Conservation (phyloP, 495 filamentous ascomycete species). For the Penicillium argentinense region DNA sequence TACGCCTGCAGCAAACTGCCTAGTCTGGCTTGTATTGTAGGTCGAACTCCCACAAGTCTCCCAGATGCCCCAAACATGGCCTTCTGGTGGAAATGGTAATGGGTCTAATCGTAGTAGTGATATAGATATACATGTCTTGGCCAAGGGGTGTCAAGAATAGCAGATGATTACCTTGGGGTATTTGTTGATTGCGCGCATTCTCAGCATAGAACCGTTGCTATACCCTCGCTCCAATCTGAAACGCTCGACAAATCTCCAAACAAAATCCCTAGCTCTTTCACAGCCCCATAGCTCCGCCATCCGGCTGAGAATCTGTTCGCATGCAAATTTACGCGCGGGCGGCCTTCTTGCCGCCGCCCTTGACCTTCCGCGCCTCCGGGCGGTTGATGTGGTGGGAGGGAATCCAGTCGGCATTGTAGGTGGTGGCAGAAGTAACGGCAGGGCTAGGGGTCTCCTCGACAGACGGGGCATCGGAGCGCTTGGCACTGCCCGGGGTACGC, state of each 20-base stretch:
- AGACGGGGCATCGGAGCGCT: constrained; percentile 63
- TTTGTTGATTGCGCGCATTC: constrained; percentile 28
- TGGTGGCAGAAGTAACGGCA: constrained; percentile 67
- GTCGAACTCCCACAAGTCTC: constrained; percentile 5
- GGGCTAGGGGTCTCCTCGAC: constrained; percentile 65
- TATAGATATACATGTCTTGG: constrained; percentile 40
- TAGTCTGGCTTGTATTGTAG: constrained; percentile 14
- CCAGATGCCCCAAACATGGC: too few relatives aligned
- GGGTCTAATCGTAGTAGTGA: too few relatives aligned
- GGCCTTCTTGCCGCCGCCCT: constrained; percentile 66
- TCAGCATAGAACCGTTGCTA: constrained; percentile 21
- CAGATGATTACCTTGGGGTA: too few relatives aligned
- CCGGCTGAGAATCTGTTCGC: background rate
- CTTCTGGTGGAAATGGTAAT: constrained; percentile 5
- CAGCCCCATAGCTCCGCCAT: constrained; percentile 4
- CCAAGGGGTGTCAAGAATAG: too few relatives aligned
- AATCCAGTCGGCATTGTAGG: constrained; percentile 96
- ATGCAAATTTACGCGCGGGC: constrained; percentile 34
- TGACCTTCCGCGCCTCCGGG: constrained; percentile 76
- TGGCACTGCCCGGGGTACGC: constrained; percentile 54
- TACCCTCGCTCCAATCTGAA: background rate
- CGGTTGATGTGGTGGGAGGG: constrained; percentile 87
- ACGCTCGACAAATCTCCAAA: constrained; percentile 7
- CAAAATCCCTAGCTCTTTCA: constrained; percentile 8
- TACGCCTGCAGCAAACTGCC: constrained; percentile 9